phyloP scores from a whole-genome alignment of 768 basidiomycete genomes.

The Psilocybe subaeruginosa region DNA sequence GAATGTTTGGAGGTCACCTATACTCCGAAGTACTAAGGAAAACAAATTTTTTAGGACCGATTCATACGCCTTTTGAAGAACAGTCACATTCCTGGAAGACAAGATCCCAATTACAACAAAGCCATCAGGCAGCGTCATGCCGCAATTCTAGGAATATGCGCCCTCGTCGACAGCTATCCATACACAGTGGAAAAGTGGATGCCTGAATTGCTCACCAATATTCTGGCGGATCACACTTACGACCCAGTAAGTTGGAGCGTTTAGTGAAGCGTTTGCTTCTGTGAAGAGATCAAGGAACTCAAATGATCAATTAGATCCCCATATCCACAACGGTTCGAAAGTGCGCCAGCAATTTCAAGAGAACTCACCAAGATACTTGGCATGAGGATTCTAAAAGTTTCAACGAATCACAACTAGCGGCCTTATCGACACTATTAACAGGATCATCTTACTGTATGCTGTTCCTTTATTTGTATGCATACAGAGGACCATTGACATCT shows the following conservation, averaged over 20 bases:
- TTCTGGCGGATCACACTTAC: slow-evolving; percentile 82
- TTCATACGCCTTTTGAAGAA: slow-evolving; percentile 77
- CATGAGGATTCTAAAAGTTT: slow-evolving; percentile 88
- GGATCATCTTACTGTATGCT: slow-evolving; percentile 83
- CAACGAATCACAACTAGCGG: slow-evolving; percentile 80
- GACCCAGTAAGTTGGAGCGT: slow-evolving; percentile 62
- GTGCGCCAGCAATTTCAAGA: slow-evolving; percentile 80
- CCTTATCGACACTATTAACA: slow-evolving; percentile 81
- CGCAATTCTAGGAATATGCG: slow-evolving; percentile 92
- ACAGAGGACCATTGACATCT: background rate
- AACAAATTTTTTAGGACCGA: slow-evolving; percentile 54
- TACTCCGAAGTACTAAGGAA: slow-evolving; percentile 3
- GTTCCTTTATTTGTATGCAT: slow-evolving; percentile 2
- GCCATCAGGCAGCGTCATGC: slow-evolving; percentile 83
- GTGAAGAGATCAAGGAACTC: slow-evolving; percentile 13
- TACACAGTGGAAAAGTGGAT: slow-evolving; percentile 97
- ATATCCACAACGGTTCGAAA: slow-evolving; percentile 84
- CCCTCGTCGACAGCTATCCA: slow-evolving; percentile 91
- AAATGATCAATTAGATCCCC: slow-evolving; percentile 54
- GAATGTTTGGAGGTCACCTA: background rate
- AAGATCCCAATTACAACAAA: slow-evolving; percentile 66
- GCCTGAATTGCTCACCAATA: slow-evolving; percentile 79
- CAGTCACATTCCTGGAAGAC: slow-evolving; percentile 64
- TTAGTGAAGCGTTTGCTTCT: background rate
- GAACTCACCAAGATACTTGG: slow-evolving; percentile 89